These are phyloP conservation scores for Rosa multiflora DNA, from an alignment of 306 rosid species.

Conservation along the genomic window DNA sequence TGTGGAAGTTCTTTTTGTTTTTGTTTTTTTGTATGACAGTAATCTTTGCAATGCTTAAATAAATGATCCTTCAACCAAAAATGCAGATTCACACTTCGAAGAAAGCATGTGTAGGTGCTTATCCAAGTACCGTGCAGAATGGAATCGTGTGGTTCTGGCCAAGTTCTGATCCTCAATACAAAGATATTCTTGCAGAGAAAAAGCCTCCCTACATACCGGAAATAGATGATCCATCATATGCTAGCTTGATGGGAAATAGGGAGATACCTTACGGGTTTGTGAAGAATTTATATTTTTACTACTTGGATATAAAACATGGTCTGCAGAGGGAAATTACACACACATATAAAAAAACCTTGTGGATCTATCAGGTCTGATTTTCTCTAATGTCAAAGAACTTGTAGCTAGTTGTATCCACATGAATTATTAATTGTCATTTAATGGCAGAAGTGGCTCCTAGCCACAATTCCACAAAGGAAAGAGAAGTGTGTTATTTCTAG, in stretches of 20 bases:
- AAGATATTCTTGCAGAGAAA: conserved; percentile 56
- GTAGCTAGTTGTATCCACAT: neutral
- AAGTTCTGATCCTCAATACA: conserved; percentile 67
- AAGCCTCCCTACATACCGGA: conserved; percentile 69
- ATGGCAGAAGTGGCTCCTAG: neutral
- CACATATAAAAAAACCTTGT: neutral
- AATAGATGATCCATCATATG: conserved; percentile 68
- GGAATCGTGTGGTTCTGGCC: conserved; percentile 94
- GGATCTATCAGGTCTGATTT: neutral
- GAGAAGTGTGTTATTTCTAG: neutral
- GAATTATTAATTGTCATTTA: neutral
- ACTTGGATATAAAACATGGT: neutral
- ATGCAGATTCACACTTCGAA: conserved; percentile 71
- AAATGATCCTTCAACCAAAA: conserved; percentile 20
- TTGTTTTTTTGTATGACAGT: neutral
- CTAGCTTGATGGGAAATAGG: conserved; percentile 59
- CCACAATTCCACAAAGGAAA: neutral
- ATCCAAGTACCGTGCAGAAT: conserved; percentile 76
- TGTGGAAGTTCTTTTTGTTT: neutral
- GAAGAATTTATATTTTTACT: neutral
- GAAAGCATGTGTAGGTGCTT: conserved; percentile 77
- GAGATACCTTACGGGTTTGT: conserved; percentile 80
- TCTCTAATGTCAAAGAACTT: neutral
- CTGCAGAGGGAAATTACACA: neutral
- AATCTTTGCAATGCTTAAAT: neutral